A percentile compares a stretch with the other conserved stretches of the same genome.
phyloP scores from a whole-genome alignment of 345 rosid species.

The Boechera stricta region DNA sequence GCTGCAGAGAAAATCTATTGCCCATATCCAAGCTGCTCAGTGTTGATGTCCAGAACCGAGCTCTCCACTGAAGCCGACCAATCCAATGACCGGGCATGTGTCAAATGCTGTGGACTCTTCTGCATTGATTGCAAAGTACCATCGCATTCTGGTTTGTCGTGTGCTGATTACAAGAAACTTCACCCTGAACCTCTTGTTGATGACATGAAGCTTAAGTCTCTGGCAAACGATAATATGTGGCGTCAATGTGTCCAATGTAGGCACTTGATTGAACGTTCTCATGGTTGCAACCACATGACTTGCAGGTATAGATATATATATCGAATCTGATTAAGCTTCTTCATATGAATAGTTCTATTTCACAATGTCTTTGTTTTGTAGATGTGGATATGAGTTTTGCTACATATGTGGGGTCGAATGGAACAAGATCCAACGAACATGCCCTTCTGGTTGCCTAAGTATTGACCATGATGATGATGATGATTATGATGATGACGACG shows the following conservation, averaged over 20 bases:
- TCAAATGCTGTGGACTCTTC: conserved; percentile 56
- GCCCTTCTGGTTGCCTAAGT: conserved; percentile 13
- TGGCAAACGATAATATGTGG: conserved; percentile 51
- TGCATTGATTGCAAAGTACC: conserved; percentile 79
- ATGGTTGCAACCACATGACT: conserved; percentile 60
- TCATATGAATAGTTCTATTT: background rate
- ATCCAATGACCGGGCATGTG: conserved; percentile 58
- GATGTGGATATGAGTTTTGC: conserved; percentile 61
- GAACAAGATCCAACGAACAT: conserved; percentile 25
- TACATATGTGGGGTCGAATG: conserved; percentile 58
- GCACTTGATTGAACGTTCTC: conserved; percentile 51
- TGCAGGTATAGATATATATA: conserved; percentile 55
- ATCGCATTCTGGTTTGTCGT: conserved; percentile 63
- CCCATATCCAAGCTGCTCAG: conserved; percentile 72
- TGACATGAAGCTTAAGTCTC: conserved; percentile 46
- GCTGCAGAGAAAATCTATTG: conserved; percentile 65
- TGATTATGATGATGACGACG: background rate
- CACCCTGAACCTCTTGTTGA: conserved; percentile 50
- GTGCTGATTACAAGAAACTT: conserved; percentile 51
- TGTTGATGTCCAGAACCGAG: conserved; percentile 65
- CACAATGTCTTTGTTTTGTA: conserved; percentile 13
- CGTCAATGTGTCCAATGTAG: conserved; percentile 55
- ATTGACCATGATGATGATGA: background rate
- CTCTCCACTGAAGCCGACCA: conserved; percentile 13
- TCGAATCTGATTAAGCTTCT: background rate